A percentile compares a stretch with the other conserved stretches of the same genome.
phyloP scores from a whole-genome alignment of 2,329 filamentous ascomycete genomes.

The Colletotrichum noveboracense region DNA sequence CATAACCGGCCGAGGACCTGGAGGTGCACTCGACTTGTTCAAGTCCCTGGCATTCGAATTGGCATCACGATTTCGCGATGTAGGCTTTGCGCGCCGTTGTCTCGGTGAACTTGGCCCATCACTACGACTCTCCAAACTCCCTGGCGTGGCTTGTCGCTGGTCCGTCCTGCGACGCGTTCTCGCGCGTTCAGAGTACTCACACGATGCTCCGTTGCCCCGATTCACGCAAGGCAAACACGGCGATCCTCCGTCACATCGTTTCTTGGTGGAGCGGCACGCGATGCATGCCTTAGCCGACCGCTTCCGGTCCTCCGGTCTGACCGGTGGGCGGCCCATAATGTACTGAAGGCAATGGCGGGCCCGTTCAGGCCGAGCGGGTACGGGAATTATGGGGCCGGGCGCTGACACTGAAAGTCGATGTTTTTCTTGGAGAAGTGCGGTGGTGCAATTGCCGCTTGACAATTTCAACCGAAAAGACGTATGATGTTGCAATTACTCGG shows the following conservation, averaged over 20 bases:
- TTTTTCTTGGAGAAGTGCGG: background rate
- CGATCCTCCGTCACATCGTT: conserved; percentile 52
- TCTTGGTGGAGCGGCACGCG: conserved; percentile 54
- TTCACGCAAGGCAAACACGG: conserved; percentile 39
- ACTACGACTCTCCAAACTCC: background rate
- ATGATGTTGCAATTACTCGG: background rate
- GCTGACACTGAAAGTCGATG: background rate
- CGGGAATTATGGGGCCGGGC: background rate
- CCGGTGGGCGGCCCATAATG: conserved; percentile 57
- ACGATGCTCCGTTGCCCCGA: background rate
- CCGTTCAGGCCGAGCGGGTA: background rate
- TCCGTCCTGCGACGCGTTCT: background rate
- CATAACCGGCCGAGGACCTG: background rate
- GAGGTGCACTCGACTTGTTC: background rate
- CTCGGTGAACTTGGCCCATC: background rate
- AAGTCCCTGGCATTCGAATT: background rate
- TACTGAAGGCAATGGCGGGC: background rate
- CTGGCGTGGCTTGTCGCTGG: background rate
- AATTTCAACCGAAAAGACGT: background rate
- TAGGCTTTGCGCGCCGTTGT: background rate
- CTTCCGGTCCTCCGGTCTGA: conserved; percentile 52
- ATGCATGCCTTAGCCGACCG: conserved; percentile 54
- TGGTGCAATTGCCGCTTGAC: background rate
- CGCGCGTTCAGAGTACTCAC: background rate
- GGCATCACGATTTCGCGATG: background rate